Conservation (phyloP, 805 yeast genomes). For the Lachancea lanzarotensis region DNA sequence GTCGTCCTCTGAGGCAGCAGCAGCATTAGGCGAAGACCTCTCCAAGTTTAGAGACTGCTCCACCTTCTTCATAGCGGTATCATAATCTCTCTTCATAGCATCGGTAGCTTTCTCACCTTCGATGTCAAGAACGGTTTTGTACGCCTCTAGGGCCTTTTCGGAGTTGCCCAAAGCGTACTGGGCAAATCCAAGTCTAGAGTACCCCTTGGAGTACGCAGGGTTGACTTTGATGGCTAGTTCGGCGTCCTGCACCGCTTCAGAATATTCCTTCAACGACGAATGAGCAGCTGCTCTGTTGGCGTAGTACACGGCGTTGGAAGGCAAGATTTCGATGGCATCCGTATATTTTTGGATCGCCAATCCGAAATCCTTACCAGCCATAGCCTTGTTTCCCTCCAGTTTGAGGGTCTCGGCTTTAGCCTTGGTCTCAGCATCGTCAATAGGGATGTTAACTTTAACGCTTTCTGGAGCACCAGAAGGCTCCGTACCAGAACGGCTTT, state of each 20-base stretch:
- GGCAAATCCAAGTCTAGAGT: constrained; percentile 92
- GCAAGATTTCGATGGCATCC: constrained; percentile 64
- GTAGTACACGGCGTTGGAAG: constrained; percentile 72
- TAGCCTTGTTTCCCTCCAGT: constrained; percentile 80
- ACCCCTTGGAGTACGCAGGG: constrained; percentile 82
- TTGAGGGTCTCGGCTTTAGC: constrained; percentile 80
- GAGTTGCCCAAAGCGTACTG: constrained; percentile 91
- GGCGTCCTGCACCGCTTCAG: constrained; percentile 77
- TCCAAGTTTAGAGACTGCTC: constrained; percentile 59
- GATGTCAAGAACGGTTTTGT: constrained; percentile 75
- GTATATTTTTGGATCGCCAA: constrained; percentile 74
- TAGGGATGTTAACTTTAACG: constrained; percentile 38
- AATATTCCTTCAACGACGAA: constrained; percentile 69
- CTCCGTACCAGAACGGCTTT: constrained; percentile 14
- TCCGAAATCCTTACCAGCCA: constrained; percentile 68
- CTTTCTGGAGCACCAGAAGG: constrained; percentile 10
- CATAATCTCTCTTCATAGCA: constrained; percentile 88
- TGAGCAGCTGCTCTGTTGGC: constrained; percentile 97
- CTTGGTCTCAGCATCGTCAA: constrained; percentile 45
- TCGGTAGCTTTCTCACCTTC: constrained; percentile 84
- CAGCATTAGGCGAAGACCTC: constrained; percentile 18
- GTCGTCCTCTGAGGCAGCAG: constrained; percentile 22
- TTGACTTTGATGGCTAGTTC: constrained; percentile 70
- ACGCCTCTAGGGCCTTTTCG: constrained; percentile 83
- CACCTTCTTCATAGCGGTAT: constrained; percentile 84